Evolutionary conservation across 257 asterid genomes (phyloP).

Genomic region (Sherardia arvensis): DNA sequence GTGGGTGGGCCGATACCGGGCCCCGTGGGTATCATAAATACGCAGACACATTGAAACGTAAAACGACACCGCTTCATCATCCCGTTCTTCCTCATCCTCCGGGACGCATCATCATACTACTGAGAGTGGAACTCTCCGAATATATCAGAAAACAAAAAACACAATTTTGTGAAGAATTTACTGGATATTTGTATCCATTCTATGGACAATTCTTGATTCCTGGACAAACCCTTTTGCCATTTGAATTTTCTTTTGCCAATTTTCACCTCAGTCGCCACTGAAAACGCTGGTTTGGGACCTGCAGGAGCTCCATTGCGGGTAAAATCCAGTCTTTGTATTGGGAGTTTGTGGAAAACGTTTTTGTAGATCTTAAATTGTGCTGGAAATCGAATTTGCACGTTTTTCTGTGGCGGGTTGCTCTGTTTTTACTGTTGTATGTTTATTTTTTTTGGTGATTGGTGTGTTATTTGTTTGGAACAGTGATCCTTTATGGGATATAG

Average conservation of each 20-base stretch:
- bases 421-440: slow-evolving; percentile 16
- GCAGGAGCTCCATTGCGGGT: slow-evolving; percentile 37
- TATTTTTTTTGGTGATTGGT: neutral
- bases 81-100: neutral
- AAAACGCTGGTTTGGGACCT: slow-evolving; percentile 15
- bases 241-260: slow-evolving; percentile 43
- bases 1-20: slow-evolving; percentile 11
- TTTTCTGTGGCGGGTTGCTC: slow-evolving; percentile 14
- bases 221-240: slow-evolving; percentile 3
- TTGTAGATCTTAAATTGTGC: slow-evolving; percentile 36
- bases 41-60: slow-evolving; percentile 1
- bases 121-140: slow-evolving; percentile 12
- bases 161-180: neutral
- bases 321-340: slow-evolving; percentile 1
- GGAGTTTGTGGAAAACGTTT: neutral
- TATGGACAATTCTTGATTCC: slow-evolving; percentile 8
- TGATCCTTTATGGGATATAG: slow-evolving; percentile 60
- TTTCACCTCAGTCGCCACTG: slow-evolving; percentile 22
- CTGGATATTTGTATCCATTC: neutral
- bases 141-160: slow-evolving; percentile 1
- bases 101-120: neutral
- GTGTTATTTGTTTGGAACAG: slow-evolving; percentile 37
- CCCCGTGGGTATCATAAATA: neutral
- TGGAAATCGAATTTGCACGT: slow-evolving; percentile 7
- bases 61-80: slow-evolving; percentile 8